Percentiles rank a stretch among this genome's conserved stretches.
These are phyloP conservation scores for Penicillium nordicum DNA, from an alignment of 2,329 filamentous ascomycete genomes.

Conservation along the genomic window DNA sequence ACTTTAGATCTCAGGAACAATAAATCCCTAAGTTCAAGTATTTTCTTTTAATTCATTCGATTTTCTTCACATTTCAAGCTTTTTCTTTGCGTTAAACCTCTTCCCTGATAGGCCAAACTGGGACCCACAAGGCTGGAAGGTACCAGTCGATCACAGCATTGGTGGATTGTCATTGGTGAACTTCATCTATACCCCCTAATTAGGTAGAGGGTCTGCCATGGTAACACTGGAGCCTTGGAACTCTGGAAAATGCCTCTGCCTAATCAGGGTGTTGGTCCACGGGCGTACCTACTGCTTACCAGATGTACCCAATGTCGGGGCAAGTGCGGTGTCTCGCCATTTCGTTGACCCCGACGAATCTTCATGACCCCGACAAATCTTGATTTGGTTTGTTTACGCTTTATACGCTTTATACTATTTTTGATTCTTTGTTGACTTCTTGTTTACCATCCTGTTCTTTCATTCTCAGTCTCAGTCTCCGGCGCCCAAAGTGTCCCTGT, in stretches of 20 bases:
- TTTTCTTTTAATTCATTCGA: too few relatives aligned
- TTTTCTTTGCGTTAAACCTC: neutral
- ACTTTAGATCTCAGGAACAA: too few relatives aligned
- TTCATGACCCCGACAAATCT: neutral
- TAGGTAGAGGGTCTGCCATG: neutral
- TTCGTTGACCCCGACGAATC: neutral
- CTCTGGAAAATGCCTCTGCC: slow-evolving; percentile 1
- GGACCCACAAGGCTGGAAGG: neutral
- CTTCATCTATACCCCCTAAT: neutral
- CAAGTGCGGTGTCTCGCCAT: neutral
- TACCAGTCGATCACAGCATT: neutral
- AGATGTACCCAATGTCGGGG: neutral
- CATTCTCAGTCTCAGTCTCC: neutral
- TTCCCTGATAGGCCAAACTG: neutral
- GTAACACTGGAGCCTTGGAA: neutral
- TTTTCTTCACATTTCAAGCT: neutral
- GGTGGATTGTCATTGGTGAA: neutral
- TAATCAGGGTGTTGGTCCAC: neutral
- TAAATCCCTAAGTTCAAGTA: too few relatives aligned
- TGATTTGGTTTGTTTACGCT: neutral
- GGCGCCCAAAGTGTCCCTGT: neutral
- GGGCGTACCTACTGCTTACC: too few relatives aligned
- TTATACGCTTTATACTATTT: too few relatives aligned
- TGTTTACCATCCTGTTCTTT: neutral
- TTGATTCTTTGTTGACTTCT: too few relatives aligned